Percentiles rank a stretch among this genome's conserved stretches.
These are phyloP conservation scores for Hymenoscyphus scutula DNA, from an alignment of 2,329 filamentous ascomycete species.

Conservation along the genomic window DNA sequence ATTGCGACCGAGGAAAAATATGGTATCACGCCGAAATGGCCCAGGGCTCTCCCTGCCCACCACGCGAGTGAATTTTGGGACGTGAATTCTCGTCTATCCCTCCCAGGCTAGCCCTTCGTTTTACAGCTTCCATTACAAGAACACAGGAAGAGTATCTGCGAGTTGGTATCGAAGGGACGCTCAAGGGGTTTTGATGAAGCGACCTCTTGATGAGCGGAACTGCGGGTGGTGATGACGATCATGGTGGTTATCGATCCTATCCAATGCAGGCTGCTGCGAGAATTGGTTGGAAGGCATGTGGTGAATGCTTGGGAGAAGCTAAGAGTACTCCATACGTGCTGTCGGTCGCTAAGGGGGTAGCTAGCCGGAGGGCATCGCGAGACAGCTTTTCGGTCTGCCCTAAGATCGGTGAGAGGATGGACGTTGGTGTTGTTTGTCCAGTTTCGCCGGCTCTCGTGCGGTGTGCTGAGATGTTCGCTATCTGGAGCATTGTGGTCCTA, in stretches of 20 bases:
- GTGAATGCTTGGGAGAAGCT: neutral
- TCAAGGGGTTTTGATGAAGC: neutral
- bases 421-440: neutral
- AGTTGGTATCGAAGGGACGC: neutral
- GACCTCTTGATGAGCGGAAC: neutral
- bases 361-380: neutral
- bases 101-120: neutral
- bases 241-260: neutral
- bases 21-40: neutral
- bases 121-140: neutral
- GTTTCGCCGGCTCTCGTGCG: neutral
- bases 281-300: neutral
- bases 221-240: constrained; percentile 3
- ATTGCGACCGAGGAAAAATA: neutral
- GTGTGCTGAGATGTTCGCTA: neutral
- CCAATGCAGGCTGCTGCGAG: neutral
- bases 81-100: neutral
- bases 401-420: neutral
- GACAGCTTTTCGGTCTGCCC: neutral
- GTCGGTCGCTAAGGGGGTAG: neutral
- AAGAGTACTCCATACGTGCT: neutral
- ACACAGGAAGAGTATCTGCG: neutral
- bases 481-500: no score
- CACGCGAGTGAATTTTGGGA: neutral
- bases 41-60: neutral